Evolutionary conservation across 2,329 filamentous ascomycete species (phyloP).

Genomic region (Huntiella bhutanensis): DNA sequence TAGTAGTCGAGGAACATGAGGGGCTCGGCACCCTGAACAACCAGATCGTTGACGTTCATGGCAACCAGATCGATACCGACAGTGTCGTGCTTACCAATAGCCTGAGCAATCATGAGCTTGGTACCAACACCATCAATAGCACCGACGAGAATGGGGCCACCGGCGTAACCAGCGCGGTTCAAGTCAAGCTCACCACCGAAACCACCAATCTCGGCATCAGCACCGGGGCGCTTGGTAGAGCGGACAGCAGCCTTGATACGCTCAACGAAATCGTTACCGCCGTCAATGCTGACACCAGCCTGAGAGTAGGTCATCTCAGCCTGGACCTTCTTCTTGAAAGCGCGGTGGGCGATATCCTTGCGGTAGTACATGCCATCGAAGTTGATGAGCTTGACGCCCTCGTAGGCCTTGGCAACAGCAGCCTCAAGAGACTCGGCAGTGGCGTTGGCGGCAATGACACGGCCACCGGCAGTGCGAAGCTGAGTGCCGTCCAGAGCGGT

Average conservation of each 20-base stretch:
- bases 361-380: slow-evolving; percentile 85
- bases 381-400: slow-evolving; percentile 51
- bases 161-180: slow-evolving; percentile 35
- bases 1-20: slow-evolving; percentile 98
- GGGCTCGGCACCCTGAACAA: slow-evolving; percentile 88
- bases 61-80: slow-evolving; percentile 94
- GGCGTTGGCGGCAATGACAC: slow-evolving; percentile 85
- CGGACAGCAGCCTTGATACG: slow-evolving; percentile 81
- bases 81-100: slow-evolving; percentile 75
- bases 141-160: slow-evolving; percentile 64
- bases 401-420: slow-evolving; percentile 76
- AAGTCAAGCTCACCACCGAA: slow-evolving; percentile 82
- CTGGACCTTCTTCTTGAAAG: slow-evolving; percentile 30
- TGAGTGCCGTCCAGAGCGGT: slow-evolving; percentile 46
- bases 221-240: slow-evolving; percentile 66
- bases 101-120: slow-evolving; percentile 89
- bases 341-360: slow-evolving; percentile 76
- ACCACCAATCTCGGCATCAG: slow-evolving; percentile 84
- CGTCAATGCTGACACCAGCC: slow-evolving; percentile 85
- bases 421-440: slow-evolving; percentile 52
- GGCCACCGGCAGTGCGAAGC: slow-evolving; percentile 63
- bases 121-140: slow-evolving; percentile 94
- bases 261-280: slow-evolving; percentile 80
- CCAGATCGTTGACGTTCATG: slow-evolving; percentile 97
- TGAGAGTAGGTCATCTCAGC: slow-evolving; percentile 65